Conservation (phyloP, 306 rosid species). For the Gillenia trifoliata region DNA sequence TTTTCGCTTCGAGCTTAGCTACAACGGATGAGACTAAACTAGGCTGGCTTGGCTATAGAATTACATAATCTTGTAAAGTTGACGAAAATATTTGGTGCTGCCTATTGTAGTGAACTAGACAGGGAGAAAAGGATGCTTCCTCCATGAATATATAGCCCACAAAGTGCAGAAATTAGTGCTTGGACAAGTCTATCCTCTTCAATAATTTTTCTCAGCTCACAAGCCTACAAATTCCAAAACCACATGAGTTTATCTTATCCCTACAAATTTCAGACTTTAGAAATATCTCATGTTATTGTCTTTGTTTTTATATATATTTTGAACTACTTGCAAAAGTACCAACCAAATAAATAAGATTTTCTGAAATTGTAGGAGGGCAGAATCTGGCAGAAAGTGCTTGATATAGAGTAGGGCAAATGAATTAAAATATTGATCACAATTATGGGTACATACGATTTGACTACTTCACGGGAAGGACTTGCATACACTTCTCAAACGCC, state of each 20-base stretch:
- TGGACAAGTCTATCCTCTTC: background rate
- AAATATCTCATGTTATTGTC: background rate
- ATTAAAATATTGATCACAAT: background rate
- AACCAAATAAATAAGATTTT: background rate
- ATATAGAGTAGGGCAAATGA: background rate
- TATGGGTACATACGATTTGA: too few relatives aligned
- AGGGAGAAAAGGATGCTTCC: background rate
- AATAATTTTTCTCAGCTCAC: background rate
- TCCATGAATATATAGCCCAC: background rate
- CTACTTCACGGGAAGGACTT: too few relatives aligned
- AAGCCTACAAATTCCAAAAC: background rate
- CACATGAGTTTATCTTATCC: background rate
- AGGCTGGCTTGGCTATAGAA: background rate
- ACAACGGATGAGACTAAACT: background rate
- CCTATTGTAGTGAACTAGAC: background rate
- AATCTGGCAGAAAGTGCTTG: conserved; percentile 2
- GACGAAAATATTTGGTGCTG: background rate
- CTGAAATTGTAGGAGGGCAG: background rate
- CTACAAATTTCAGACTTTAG: background rate
- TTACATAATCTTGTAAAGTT: background rate
- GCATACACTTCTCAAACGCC: too few relatives aligned
- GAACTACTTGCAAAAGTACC: conserved; percentile 1
- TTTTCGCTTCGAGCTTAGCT: background rate
- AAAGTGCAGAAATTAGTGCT: background rate
- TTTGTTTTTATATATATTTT: background rate